Conservation (phyloP, 495 filamentous ascomycete genomes). For the Penicillium ucsense region DNA sequence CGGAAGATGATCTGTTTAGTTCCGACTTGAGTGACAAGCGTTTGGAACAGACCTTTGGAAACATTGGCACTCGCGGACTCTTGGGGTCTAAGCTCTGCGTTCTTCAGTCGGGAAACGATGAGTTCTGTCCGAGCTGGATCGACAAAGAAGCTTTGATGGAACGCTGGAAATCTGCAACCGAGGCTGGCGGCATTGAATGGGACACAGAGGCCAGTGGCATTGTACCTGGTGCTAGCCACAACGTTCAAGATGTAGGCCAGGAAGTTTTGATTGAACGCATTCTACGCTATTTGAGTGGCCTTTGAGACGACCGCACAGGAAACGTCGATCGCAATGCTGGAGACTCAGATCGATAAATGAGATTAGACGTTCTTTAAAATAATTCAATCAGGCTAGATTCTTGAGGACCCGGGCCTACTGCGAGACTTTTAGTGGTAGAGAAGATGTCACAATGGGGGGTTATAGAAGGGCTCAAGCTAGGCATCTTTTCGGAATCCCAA, state of each 20-base stretch:
- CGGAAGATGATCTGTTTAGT: constrained; percentile 85
- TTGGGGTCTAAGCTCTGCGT: constrained; percentile 39
- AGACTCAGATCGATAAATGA: not conserved
- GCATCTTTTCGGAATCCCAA: too few relatives aligned
- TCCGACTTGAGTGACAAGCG: constrained; percentile 58
- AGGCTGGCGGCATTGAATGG: constrained; percentile 33
- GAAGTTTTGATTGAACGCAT: constrained; percentile 46
- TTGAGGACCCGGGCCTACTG: not conserved
- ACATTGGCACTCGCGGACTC: constrained; percentile 41
- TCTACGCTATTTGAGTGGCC: constrained; percentile 41
- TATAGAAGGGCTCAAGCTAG: constrained; percentile 11
- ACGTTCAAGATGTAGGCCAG: constrained; percentile 41
- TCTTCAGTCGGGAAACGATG: constrained; percentile 63
- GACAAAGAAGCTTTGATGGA: constrained; percentile 55
- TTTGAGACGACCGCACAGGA: constrained; percentile 16
- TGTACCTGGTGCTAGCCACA: constrained; percentile 53
- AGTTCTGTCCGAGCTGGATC: constrained; percentile 52
- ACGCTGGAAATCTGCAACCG: constrained; percentile 57
- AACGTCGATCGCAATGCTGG: too few relatives aligned
- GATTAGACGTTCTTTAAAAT: not conserved
- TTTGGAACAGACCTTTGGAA: constrained; percentile 56
- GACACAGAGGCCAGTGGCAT: constrained; percentile 49
- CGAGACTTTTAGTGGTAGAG: not conserved
- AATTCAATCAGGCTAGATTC: not conserved
- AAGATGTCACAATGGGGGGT: constrained; percentile 16